These are phyloP conservation scores for Dimargaris xerosporica DNA, from an alignment of 192 early-diverging fungal species.

Conservation along the genomic window DNA sequence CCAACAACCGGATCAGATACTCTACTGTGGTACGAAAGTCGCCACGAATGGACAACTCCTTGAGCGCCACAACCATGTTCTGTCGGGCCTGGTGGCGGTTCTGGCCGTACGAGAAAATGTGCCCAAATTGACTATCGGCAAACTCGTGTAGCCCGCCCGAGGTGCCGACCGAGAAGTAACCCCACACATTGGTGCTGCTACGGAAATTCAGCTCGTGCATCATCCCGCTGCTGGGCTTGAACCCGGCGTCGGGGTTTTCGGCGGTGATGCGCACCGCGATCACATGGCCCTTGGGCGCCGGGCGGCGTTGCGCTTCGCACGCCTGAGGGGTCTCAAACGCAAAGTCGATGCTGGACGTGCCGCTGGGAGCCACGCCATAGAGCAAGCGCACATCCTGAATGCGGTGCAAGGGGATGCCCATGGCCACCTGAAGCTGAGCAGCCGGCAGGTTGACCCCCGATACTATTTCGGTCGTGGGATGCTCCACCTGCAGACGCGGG, in stretches of 20 bases:
- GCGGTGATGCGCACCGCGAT: constrained; percentile 97
- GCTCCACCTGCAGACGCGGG: constrained; percentile 86
- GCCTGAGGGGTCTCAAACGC: constrained; percentile 89
- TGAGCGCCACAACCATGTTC: constrained; percentile 93
- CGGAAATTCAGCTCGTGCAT: constrained; percentile 96
- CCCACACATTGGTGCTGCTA: constrained; percentile 92
- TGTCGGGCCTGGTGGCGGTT: constrained; percentile 84
- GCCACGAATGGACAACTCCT: constrained; percentile 95
- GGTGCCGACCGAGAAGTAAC: constrained; percentile 94
- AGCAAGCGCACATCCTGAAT: constrained; percentile 32
- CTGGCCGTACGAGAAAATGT: constrained; percentile 94
- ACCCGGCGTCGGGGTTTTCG: constrained; percentile 98
- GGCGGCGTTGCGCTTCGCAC: constrained; percentile 74
- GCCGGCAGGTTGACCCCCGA: constrained; percentile 85
- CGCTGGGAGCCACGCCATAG: too few relatives aligned
- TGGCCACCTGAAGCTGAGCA: constrained; percentile 89
- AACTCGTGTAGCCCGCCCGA: constrained; percentile 95
- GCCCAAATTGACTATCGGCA: constrained; percentile 99
- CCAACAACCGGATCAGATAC: constrained; percentile 86
- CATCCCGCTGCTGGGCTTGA: constrained; percentile 94
- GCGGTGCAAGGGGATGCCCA: constrained; percentile 70
- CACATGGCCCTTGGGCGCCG: constrained; percentile 89
- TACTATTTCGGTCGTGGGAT: constrained; percentile 94
- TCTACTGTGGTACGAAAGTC: constrained; percentile 98
- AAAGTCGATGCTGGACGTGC: constrained; percentile 60